Evolutionary conservation across 2,329 filamentous ascomycete genomes (phyloP), one percentile per base, ranked within the genome.

Genomic region (Pseudogymnoascus sp.): DNA sequence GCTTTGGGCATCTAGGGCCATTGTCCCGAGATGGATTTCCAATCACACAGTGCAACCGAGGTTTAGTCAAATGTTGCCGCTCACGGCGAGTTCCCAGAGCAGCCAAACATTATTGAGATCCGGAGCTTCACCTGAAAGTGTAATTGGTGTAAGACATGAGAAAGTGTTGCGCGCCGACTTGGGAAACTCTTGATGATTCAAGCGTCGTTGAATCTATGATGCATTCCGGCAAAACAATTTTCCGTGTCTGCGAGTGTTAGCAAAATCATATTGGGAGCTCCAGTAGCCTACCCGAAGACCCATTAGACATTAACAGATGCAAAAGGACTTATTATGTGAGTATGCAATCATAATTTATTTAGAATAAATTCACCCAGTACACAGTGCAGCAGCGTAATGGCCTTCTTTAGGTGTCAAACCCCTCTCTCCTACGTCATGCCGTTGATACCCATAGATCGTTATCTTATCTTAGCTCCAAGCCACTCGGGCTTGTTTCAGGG

Each of bases 1-100:
- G 53, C 66, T 69, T 64, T 72, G 70, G 3, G 69, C 66, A 53
- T 72, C 70, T 21, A 72, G 68, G 23, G 71, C 71, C 65, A 69
- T 70, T 56, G 50, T 14, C 50, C 5, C n/a, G 7, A 28, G 14
- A 44, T 53, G 23, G 47, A 21, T n/a, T 31, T 53, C 47, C 23
- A 53, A 16, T 53, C 25, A 31, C 25, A 16, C 7, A 35, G 16
- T 56, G 18, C 50, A 56, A 18, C 28, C 28, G 16, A n/a, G n/a
- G 28, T 56, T 56, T 10, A 56, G 47, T 18, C 16, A 56, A 28
- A 53, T 14, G 47, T 31, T 28, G 50, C 50, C 50, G 28, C 16
- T 56, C 50, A 56, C 50, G 50, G 50, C 50, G 3, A 35, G 50
- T 56, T 56, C 10, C 50, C 50, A 16, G 50, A 56, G 28, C 50